Conservation (phyloP, 495 filamentous ascomycete genomes). For the Neurospora sublineolata region DNA sequence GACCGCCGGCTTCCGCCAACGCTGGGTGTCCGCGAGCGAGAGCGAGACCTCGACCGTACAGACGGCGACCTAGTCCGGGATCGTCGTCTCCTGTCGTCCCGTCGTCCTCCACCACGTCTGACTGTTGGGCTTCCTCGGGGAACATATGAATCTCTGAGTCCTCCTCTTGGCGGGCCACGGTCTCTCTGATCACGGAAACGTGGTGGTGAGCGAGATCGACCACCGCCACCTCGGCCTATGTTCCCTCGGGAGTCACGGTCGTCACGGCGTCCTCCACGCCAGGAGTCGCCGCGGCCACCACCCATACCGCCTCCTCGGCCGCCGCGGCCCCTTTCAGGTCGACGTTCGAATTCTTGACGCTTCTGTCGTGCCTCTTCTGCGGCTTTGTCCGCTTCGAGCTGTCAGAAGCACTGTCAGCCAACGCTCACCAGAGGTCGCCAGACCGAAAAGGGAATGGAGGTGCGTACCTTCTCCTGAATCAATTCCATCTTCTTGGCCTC, state of each 20-base stretch:
- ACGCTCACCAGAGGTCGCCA: background rate
- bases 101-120: slow-evolving; percentile 15
- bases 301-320: slow-evolving; percentile 38
- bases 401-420: slow-evolving; percentile 10
- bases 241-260: slow-evolving; percentile 29
- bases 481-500: slow-evolving; percentile 94
- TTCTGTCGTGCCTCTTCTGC: slow-evolving; percentile 57
- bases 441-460: background rate
- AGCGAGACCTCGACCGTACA: slow-evolving; percentile 11
- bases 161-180: slow-evolving; percentile 10
- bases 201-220: slow-evolving; percentile 54
- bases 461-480: slow-evolving; percentile 75
- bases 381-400: slow-evolving; percentile 77
- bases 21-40: slow-evolving; percentile 22
- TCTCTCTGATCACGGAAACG: slow-evolving; percentile 26
- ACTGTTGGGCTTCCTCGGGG: slow-evolving; percentile 14
- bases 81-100: slow-evolving; percentile 21
- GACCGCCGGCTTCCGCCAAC: slow-evolving; percentile 22
- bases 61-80: slow-evolving; percentile 24
- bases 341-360: slow-evolving; percentile 48
- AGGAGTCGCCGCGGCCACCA: slow-evolving; percentile 30
- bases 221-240: slow-evolving; percentile 20
- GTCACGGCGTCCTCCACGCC: slow-evolving; percentile 32
- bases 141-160: slow-evolving; percentile 20
- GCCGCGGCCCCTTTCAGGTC: slow-evolving; percentile 48